phyloP scores from a whole-genome alignment of 345 rosid species.

The Stellera chamaejasme region DNA sequence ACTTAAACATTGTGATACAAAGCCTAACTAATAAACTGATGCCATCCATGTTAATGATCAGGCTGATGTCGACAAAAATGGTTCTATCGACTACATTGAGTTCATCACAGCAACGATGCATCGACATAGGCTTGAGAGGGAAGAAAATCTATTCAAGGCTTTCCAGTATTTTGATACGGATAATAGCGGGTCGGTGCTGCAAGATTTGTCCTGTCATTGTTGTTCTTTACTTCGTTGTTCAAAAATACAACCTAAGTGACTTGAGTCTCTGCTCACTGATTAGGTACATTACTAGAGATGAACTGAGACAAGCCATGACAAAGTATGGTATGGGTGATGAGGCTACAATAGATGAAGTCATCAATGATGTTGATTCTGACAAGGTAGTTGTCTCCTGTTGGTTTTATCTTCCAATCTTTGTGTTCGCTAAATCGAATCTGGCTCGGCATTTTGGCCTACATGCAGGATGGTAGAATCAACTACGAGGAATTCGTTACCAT shows the following conservation, averaged over 20 bases:
- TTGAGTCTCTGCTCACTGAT: neutral
- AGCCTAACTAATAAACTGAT: no score
- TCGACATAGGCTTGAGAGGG: slow-evolving; percentile 68
- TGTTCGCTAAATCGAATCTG: neutral
- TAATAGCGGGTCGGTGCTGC: slow-evolving; percentile 70
- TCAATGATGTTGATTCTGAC: slow-evolving; percentile 78
- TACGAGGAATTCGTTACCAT: slow-evolving; percentile 62
- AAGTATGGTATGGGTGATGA: slow-evolving; percentile 75
- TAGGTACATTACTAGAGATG: slow-evolving; percentile 86
- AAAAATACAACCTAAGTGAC: neutral
- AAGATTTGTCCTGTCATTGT: no score
- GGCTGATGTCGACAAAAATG: slow-evolving; percentile 91
- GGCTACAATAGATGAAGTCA: slow-evolving; percentile 61
- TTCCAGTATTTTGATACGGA: slow-evolving; percentile 80
- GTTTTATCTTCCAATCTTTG: neutral
- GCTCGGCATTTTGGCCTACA: neutral
- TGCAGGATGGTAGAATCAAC: slow-evolving; percentile 80
- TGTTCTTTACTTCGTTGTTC: neutral
- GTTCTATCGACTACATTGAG: slow-evolving; percentile 80
- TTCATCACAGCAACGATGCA: slow-evolving; percentile 90
- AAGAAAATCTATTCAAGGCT: slow-evolving; percentile 63
- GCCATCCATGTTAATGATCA: slow-evolving; percentile 22
- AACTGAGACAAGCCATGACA: slow-evolving; percentile 61
- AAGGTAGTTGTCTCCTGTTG: slow-evolving; percentile 25
- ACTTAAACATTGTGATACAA: no score